Conservation (phyloP, 2,329 filamentous ascomycete genomes). For the Ceratocystis lukuohia region DNA sequence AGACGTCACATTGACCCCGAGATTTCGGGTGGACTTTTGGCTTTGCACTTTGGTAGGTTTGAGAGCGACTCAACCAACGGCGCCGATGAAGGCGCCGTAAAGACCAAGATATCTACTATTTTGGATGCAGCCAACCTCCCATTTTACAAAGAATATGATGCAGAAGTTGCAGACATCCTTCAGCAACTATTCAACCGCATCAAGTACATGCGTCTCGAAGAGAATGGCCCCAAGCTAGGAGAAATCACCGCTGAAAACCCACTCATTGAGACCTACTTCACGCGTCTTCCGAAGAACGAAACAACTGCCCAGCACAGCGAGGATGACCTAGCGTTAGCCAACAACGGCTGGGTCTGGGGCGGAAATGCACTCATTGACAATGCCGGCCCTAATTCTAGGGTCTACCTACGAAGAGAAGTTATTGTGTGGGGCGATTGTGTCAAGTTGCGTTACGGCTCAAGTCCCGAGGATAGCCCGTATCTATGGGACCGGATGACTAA, state of each 20-base stretch:
- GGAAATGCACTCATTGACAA: slow-evolving; percentile 91
- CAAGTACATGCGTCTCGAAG: slow-evolving; percentile 89
- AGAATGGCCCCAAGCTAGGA: slow-evolving; percentile 76
- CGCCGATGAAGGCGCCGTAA: slow-evolving; percentile 33
- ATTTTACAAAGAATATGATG: slow-evolving; percentile 86
- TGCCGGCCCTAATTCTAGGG: slow-evolving; percentile 73
- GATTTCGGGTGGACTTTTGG: slow-evolving; percentile 42
- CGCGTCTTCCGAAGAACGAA: slow-evolving; percentile 66
- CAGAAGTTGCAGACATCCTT: slow-evolving; percentile 66
- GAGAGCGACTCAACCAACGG: slow-evolving; percentile 30
- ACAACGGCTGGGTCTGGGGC: slow-evolving; percentile 99
- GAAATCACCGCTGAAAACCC: slow-evolving; percentile 64
- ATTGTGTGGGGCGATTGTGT: slow-evolving; percentile 99
- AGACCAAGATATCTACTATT: slow-evolving; percentile 46
- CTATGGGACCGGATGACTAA: slow-evolving; percentile 93
- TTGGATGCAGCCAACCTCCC: slow-evolving; percentile 75
- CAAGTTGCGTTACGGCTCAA: slow-evolving; percentile 77
- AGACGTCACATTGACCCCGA: slow-evolving; percentile 56
- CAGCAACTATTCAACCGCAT: slow-evolving; percentile 88
- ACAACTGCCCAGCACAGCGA: slow-evolving; percentile 63
- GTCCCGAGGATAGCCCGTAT: slow-evolving; percentile 75
- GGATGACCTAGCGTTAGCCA: slow-evolving; percentile 68
- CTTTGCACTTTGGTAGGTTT: slow-evolving; percentile 32
- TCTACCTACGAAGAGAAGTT: slow-evolving; percentile 91
- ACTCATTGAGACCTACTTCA: slow-evolving; percentile 90